Conservation (phyloP, 768 basidiomycete genomes). For the Megacollybia marginata region DNA sequence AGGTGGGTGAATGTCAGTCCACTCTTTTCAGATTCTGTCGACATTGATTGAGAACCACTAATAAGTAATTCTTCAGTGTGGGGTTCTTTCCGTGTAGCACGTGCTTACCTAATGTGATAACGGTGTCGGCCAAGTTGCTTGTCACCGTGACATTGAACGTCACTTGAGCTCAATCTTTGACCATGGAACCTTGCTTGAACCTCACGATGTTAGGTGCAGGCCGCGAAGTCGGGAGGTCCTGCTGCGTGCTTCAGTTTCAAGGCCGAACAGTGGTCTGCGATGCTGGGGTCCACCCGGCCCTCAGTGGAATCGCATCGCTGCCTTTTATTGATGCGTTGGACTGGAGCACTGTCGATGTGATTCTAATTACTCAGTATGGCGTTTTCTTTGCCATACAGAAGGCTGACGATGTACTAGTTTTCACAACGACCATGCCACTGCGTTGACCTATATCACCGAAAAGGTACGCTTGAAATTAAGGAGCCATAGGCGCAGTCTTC, state of each 20-base stretch:
- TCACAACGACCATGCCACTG: slow-evolving; percentile 96
- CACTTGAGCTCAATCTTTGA: too few species aligned
- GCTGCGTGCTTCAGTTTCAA: slow-evolving; percentile 93
- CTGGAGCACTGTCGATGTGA: slow-evolving; percentile 96
- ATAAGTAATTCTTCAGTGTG: too few species aligned
- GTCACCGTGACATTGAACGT: too few species aligned
- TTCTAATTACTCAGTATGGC: slow-evolving; percentile 86
- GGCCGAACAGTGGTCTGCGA: slow-evolving; percentile 95
- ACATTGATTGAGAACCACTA: too few species aligned
- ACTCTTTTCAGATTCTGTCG: too few species aligned
- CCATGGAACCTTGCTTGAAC: slow-evolving; percentile 57
- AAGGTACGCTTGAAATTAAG: slow-evolving; percentile 48
- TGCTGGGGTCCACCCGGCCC: slow-evolving; percentile 92
- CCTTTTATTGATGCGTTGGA: slow-evolving; percentile 97
- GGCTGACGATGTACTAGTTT: slow-evolving; percentile 46
- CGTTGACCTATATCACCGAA: slow-evolving; percentile 94
- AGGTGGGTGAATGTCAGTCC: too few species aligned
- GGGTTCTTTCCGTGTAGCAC: too few species aligned
- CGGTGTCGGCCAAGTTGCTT: too few species aligned
- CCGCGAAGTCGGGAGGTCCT: slow-evolving; percentile 95
- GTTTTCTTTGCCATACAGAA: background rate
- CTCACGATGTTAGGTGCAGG: slow-evolving; percentile 93
- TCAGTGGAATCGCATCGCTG: slow-evolving; percentile 89
- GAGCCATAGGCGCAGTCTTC: background rate
- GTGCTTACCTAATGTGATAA: too few species aligned